Evolutionary conservation across 2,329 filamentous ascomycete genomes (phyloP).

Genomic region (Phialophora macrospora): DNA sequence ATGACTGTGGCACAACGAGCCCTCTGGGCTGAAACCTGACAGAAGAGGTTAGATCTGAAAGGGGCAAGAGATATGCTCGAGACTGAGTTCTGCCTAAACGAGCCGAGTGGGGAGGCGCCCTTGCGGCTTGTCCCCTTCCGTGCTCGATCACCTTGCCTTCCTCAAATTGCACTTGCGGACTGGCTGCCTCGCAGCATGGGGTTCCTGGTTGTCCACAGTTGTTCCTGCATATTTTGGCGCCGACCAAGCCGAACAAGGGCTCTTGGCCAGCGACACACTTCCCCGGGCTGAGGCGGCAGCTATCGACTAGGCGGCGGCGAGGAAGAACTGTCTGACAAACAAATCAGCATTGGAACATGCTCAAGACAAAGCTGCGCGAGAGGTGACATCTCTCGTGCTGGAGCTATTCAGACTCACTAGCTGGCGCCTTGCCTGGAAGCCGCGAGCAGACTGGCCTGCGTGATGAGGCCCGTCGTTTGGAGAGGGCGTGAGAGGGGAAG

Average conservation of each 20-base stretch:
- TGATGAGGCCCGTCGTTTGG: not conserved
- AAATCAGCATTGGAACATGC: slow-evolving; percentile 9
- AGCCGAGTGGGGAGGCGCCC: slow-evolving; percentile 6
- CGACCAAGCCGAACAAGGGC: slow-evolving; percentile 13
- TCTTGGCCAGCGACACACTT: slow-evolving; percentile 14
- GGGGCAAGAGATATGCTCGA: slow-evolving; percentile 16
- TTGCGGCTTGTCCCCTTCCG: slow-evolving; percentile 3
- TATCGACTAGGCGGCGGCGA: slow-evolving; percentile 12
- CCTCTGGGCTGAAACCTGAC: slow-evolving; percentile 29
- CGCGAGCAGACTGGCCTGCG: no score
- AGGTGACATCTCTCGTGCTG: slow-evolving; percentile 6
- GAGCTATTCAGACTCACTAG: not conserved
- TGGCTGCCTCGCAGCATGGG: slow-evolving; percentile 19
- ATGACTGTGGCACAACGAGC: slow-evolving; percentile 30
- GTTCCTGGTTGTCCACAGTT: slow-evolving; percentile 12
- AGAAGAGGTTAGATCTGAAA: slow-evolving; percentile 28
- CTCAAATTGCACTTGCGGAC: slow-evolving; percentile 7
- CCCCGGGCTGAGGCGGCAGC: slow-evolving; percentile 16
- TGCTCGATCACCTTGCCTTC: slow-evolving; percentile 7
- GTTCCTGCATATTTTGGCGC: slow-evolving; percentile 38
- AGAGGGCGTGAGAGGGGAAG: not conserved
- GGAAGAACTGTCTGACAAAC: not conserved
- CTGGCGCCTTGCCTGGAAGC: not conserved
- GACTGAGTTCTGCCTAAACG: slow-evolving; percentile 10
- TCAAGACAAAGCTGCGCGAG: slow-evolving; percentile 3